Percentiles rank a stretch among this genome's conserved stretches.
Conservation (phyloP, 345 rosid genomes). For the Aurinia saxatilis region DNA sequence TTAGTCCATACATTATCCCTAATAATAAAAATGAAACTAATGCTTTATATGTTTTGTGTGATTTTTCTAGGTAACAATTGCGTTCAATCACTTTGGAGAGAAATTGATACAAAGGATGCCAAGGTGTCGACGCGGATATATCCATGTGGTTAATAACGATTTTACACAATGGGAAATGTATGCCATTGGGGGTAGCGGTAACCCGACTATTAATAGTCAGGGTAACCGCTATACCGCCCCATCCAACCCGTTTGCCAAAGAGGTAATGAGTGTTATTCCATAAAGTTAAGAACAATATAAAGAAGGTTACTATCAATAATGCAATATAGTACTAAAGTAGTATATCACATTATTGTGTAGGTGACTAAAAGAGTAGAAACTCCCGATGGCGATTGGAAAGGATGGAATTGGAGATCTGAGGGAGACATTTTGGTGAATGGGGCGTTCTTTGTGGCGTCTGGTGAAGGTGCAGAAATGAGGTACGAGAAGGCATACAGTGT, state of each 20-base stretch:
- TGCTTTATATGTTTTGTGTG: not conserved
- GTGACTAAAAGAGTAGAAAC: constrained; percentile 93
- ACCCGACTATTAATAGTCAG: constrained; percentile 91
- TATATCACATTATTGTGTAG: constrained; percentile 27
- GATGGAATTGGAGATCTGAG: constrained; percentile 95
- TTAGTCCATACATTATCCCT: not conserved
- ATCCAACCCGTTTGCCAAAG: constrained; percentile 63
- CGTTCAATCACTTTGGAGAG: constrained; percentile 93
- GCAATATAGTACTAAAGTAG: too few species aligned
- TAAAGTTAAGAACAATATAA: too few species aligned
- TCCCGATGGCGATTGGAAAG: constrained; percentile 58
- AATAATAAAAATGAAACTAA: not conserved
- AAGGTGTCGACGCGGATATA: constrained; percentile 78
- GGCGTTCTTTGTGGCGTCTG: constrained; percentile 84
- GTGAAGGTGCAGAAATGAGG: constrained; percentile 56
- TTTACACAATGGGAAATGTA: constrained; percentile 98
- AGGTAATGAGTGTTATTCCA: constrained; percentile 39
- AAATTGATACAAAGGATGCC: constrained; percentile 94
- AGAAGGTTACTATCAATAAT: too few species aligned
- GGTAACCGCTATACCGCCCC: constrained; percentile 96
- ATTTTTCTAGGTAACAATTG: constrained; percentile 63
- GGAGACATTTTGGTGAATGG: constrained; percentile 90
- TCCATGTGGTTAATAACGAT: constrained; percentile 93
- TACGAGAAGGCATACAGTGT: constrained; percentile 87
- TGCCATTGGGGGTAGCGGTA: constrained; percentile 96